Conservation (phyloP, 2,329 filamentous ascomycete genomes). For the Diaporthe eres region DNA sequence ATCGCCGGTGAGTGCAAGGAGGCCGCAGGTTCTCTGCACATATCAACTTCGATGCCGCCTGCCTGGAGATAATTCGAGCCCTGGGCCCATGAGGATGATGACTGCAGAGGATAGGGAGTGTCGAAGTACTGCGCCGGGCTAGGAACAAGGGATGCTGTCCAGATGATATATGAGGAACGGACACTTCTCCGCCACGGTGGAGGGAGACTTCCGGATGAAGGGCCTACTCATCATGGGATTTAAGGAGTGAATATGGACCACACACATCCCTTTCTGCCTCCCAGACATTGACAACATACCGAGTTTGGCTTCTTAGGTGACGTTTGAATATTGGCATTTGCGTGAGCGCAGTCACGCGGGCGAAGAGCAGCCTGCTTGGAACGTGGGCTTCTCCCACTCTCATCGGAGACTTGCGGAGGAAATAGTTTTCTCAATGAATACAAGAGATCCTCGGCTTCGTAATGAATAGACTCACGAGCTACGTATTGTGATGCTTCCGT, state of each 20-base stretch:
- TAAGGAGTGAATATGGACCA: neutral
- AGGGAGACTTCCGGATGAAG: neutral
- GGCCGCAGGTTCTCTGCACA: no score
- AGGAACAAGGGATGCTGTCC: no score
- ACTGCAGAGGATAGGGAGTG: neutral
- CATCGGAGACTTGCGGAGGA: neutral
- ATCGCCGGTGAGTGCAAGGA: neutral
- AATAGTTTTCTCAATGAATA: fast-evolving
- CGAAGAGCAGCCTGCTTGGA: neutral
- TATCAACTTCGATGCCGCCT: neutral
- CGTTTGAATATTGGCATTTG: neutral
- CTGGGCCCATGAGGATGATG: neutral
- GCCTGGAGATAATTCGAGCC: neutral
- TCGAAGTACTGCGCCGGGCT: neutral
- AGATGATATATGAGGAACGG: no score
- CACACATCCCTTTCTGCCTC: fast-evolving
- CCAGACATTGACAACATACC: neutral
- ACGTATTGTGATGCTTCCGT: neutral
- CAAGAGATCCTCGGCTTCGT: no score
- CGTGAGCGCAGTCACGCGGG: neutral
- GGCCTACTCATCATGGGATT: neutral
- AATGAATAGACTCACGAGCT: fast-evolving
- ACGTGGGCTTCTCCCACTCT: neutral
- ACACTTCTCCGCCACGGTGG: neutral
- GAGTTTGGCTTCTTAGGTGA: neutral